Evolutionary conservation across 331 rosid genomes (phyloP), one percentile per base, ranked within the genome.

Genomic region (Erythrophleum ivorense): DNA sequence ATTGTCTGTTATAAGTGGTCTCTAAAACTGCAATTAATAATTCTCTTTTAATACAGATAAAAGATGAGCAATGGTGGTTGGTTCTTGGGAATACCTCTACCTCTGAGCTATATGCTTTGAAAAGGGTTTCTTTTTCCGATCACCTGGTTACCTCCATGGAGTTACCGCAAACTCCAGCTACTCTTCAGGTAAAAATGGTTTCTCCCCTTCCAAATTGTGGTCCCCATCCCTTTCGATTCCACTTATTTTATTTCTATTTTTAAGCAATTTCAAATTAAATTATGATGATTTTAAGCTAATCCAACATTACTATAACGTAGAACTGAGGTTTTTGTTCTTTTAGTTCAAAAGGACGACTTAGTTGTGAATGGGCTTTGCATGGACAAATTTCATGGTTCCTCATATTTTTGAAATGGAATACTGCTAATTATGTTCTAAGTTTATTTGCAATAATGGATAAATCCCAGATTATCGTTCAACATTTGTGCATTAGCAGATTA

Each of bases 31-130:
- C 67, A 64, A 52, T 73, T 76, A 29, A 31, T 43, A 50, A 33
- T 76, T 78, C 34, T 69, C 63, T 69, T 68, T 69, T 19, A 29
- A 21, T 72, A 50, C 91, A 95, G 98, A 87, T 95, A 64, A 95
- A 95, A 93, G 92, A 88, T 75, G 99, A 95, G 79, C 97, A 93
- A 79, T 95, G 99, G 99, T 95, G 98, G 99, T 86, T 95, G 85
- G 80, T 95, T 84, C 97, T 95, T 62, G 97, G 98, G 38, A 93
- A 93, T 87, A 87, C 92, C 76, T 66, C 91, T 38, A 90, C 93
- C 0, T 88, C 88, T 45, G 99, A 93, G 83, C 81, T 95, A 72
- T 84, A 89, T 85, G 98, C 94, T 66, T 65, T 95, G 83, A 93
- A 88, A 81, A 89, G 98, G 81, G 93, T 95, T 64, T 91, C 98